Base-by-base conservation (phyloP, 768 basidiomycete genomes). In the Dendrothele bispora region DNA sequence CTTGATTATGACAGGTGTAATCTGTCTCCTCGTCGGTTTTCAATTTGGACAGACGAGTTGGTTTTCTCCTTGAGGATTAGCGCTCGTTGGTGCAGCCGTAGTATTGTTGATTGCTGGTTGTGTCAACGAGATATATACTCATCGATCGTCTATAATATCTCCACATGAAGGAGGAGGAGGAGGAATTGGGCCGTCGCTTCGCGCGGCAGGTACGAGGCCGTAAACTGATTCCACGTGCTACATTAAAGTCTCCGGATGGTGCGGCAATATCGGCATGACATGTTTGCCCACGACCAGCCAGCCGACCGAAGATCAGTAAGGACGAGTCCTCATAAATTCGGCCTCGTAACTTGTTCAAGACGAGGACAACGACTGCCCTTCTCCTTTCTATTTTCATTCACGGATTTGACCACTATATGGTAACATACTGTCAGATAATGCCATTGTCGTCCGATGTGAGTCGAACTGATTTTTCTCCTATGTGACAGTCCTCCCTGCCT, bases 271-370 rank as follows among this genome's bases (percentile, higher is more conserved):
- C n/a, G n/a, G n/a, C n/a, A n/a, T n/a, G n/a, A n/a, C n/a, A n/a
- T n/a, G n/a, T n/a, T n/a, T n/a, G n/a, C n/a, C n/a, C n/a, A n/a
- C n/a, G n/a, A n/a, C n/a, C n/a, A n/a, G n/a, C n/a, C n/a, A n/a
- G n/a, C n/a, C n/a, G n/a, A n/a, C n/a, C n/a, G n/a, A n/a, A n/a
- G n/a, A n/a, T n/a, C n/a, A n/a, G n/a, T n/a, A n/a, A n/a, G n/a
- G n/a, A n/a, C n/a, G n/a, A n/a, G n/a, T n/a, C n/a, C n/a, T n/a
- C n/a, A n/a, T n/a, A n/a, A n/a, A n/a, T n/a, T n/a, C n/a, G n/a
- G n/a, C n/a, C n/a, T n/a, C n/a, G n/a, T n/a, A n/a, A n/a, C 7
- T 59, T 91, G 27, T 90, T 91, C 69, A 81, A 79, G 67, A 88
- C 86, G n/a, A 80, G 88, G 24, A 91, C 88, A 2, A 91, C 88